Conservation (phyloP, 805 yeast genomes). For the Nakazawaea ishiwadae region DNA sequence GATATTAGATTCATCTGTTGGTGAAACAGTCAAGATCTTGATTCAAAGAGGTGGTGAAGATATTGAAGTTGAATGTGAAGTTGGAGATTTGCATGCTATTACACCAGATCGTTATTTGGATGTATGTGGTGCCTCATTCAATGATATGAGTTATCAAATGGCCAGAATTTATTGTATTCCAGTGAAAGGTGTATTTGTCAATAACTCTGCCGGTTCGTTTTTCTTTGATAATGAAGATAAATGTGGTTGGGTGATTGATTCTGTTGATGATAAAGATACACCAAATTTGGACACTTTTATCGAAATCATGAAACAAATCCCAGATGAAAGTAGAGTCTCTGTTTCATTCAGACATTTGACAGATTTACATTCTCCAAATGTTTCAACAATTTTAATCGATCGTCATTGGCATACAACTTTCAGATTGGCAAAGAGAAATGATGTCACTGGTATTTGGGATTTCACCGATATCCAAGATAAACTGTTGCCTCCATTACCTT, state of each 20-base stretch:
- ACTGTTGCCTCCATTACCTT: conserved; percentile 50
- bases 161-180: conserved; percentile 84
- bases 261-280: conserved; percentile 69
- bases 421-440: conserved; percentile 60
- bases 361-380: conserved; percentile 71
- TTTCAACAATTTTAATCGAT: conserved; percentile 67
- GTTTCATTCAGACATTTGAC: conserved; percentile 71
- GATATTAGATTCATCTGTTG: conserved; percentile 70
- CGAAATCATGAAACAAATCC: conserved; percentile 71
- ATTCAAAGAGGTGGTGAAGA: conserved; percentile 75
- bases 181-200: conserved; percentile 76
- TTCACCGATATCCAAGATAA: conserved; percentile 49
- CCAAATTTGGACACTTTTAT: conserved; percentile 73
- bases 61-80: conserved; percentile 42
- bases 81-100: conserved; percentile 75
- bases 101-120: conserved; percentile 80
- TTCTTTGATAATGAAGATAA: conserved; percentile 51
- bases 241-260: conserved; percentile 77
- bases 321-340: conserved; percentile 70
- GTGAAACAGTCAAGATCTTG: conserved; percentile 46
- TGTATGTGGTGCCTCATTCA: conserved; percentile 84
- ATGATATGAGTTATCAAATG: conserved; percentile 81
- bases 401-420: conserved; percentile 82
- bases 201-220: conserved; percentile 76
- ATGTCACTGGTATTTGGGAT: conserved; percentile 53